Evolutionary conservation across 495 filamentous ascomycete genomes (phyloP).

Genomic region (Penicilliopsis zonata): DNA sequence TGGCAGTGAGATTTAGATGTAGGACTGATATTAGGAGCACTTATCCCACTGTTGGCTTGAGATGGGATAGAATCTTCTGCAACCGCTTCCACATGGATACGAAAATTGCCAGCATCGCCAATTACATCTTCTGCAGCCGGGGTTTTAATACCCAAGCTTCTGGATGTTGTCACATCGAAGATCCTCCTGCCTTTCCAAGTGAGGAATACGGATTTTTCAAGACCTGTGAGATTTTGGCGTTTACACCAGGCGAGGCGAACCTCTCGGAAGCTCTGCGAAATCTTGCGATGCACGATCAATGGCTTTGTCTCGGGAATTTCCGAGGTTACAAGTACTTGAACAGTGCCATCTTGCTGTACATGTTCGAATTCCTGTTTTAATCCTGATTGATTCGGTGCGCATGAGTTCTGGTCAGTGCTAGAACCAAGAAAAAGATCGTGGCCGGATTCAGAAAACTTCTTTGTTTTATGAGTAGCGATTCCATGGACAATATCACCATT

Average conservation of each 20-base stretch:
- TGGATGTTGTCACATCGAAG: constrained; percentile 62
- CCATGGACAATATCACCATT: too few relatives aligned
- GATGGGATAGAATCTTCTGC: constrained; percentile 36
- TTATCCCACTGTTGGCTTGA: constrained; percentile 1
- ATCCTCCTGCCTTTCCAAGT: constrained; percentile 68
- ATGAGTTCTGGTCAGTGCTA: too few relatives aligned
- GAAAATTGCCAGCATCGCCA: constrained; percentile 16
- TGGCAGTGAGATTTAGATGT: constrained; percentile 6
- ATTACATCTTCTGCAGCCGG: constrained; percentile 6
- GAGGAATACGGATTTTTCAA: constrained; percentile 48
- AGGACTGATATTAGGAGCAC: background rate
- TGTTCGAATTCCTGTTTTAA: background rate
- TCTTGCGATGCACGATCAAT: constrained; percentile 53
- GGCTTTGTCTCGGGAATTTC: constrained; percentile 47
- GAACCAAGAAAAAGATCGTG: too few relatives aligned
- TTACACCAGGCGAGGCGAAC: constrained; percentile 58
- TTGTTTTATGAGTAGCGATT: too few relatives aligned
- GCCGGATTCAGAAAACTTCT: too few relatives aligned
- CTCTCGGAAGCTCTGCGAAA: constrained; percentile 52
- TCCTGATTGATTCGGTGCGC: too few relatives aligned
- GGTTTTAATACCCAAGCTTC: constrained; percentile 43
- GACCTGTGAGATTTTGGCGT: constrained; percentile 39
- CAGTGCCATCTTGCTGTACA: constrained; percentile 26
- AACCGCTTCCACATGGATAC: constrained; percentile 62
- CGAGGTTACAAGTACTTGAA: constrained; percentile 63